phyloP scores from a whole-genome alignment of 352 stramenopile genomes.

The Globisporangium paroecandrum region DNA sequence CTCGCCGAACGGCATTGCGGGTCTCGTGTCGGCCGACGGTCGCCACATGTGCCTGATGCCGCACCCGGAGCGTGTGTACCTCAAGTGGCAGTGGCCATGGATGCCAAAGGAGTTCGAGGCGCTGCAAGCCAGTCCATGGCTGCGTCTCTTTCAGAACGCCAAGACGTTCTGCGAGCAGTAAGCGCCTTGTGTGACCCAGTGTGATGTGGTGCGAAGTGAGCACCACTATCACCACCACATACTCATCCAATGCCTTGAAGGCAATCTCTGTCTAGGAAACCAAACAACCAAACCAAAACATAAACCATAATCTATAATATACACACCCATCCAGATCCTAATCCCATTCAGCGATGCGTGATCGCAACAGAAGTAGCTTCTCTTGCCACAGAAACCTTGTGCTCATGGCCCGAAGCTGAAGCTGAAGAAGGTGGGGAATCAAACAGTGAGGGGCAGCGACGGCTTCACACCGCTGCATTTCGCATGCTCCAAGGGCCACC shows the following conservation, averaged over 20 bases:
- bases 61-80: slow-evolving; percentile 97
- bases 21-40: slow-evolving; percentile 95
- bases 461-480: too few species aligned
- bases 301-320: not conserved
- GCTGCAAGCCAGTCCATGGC: slow-evolving; percentile 90
- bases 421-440: too few species aligned
- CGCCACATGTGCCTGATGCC: slow-evolving; percentile 99
- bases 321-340: not conserved
- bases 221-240: not conserved
- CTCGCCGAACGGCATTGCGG: slow-evolving; percentile 95
- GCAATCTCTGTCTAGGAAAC: not conserved
- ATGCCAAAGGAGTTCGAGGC: slow-evolving; percentile 84
- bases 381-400: too few species aligned
- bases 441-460: too few species aligned
- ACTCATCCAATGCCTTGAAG: not conserved
- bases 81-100: slow-evolving; percentile 98
- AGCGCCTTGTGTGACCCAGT: not conserved
- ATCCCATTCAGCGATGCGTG: not conserved
- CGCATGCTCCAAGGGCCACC: too few species aligned
- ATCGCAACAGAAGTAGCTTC: too few species aligned
- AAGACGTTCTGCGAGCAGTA: slow-evolving; percentile 93
- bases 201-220: not conserved
- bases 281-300: not conserved
- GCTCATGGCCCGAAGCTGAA: too few species aligned
- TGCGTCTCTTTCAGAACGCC: slow-evolving; percentile 99